Percentiles rank a stretch among this genome's conserved stretches.
phyloP scores from a whole-genome alignment of 177 flowering plant genomes.

The Tripterygium wilfordii region DNA sequence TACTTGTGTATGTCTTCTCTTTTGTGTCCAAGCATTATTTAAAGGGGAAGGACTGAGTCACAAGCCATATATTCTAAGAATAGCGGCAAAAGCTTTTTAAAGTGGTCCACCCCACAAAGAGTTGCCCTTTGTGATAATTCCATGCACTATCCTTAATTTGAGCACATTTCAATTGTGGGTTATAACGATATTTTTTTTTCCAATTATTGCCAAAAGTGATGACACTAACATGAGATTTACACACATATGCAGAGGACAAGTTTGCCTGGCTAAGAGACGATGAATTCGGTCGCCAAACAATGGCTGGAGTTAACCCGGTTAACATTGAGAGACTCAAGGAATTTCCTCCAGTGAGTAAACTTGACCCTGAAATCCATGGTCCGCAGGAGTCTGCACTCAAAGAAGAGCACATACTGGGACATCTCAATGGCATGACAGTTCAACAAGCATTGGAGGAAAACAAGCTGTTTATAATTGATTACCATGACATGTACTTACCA shows the following conservation, averaged over 20 bases:
- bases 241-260: slow-evolving; percentile 73
- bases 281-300: slow-evolving; percentile 82
- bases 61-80: too few relatives aligned
- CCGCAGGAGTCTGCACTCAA: slow-evolving; percentile 71
- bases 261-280: slow-evolving; percentile 95
- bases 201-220: neutral
- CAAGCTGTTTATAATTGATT: slow-evolving; percentile 68
- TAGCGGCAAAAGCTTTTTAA: too few relatives aligned
- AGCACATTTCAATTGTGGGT: slow-evolving; percentile 5
- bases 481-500: slow-evolving; percentile 79
- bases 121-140: too few relatives aligned
- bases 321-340: slow-evolving; percentile 63
- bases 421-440: slow-evolving; percentile 73
- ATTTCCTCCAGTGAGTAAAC: slow-evolving; percentile 83
- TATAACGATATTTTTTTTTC: neutral
- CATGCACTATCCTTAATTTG: too few relatives aligned
- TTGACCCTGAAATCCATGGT: slow-evolving; percentile 78
- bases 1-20: too few relatives aligned
- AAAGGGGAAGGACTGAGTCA: too few relatives aligned
- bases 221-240: neutral
- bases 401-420: slow-evolving; percentile 69
- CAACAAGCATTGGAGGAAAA: slow-evolving; percentile 84
- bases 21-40: too few relatives aligned
- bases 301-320: slow-evolving; percentile 89
- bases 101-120: too few relatives aligned